Conservation (phyloP, 192 early-diverging fungal species). For the Anaeromyces robustus region DNA sequence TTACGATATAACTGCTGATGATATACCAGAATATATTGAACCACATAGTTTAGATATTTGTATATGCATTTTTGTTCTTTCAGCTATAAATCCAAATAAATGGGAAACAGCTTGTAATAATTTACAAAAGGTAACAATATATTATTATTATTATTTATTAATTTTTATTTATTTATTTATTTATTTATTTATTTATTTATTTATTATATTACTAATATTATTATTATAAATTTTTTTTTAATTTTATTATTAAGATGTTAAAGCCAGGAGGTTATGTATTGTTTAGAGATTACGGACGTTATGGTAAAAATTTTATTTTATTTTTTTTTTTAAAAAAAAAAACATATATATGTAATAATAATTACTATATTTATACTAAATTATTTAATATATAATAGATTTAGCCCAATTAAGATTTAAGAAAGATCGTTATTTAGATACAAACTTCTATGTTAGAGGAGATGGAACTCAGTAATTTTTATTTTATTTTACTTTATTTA, state of each 20-base stretch:
- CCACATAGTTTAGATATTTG: slow-evolving; percentile 75
- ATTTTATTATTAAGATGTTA: slow-evolving; percentile 22
- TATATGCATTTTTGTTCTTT: slow-evolving; percentile 90
- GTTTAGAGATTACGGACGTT: slow-evolving; percentile 93
- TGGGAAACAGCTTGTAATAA: slow-evolving; percentile 70
- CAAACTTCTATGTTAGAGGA: slow-evolving; percentile 94
- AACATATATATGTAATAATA: too few relatives aligned
- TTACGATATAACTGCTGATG: slow-evolving; percentile 69
- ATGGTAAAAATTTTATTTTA: slow-evolving; percentile 11
- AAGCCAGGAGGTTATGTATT: slow-evolving; percentile 82
- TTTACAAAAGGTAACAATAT: slow-evolving; percentile 59
- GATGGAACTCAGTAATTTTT: slow-evolving; percentile 89
- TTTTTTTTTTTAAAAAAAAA: too few relatives aligned
- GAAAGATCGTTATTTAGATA: slow-evolving; percentile 66
- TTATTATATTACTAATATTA: slow-evolving; percentile 3
- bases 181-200: not conserved
- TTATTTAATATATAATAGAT: too few relatives aligned
- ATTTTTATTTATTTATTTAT: too few relatives aligned
- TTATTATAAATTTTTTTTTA: not conserved
- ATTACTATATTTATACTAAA: too few relatives aligned
- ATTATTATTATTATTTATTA: too few relatives aligned
- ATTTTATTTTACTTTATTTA: slow-evolving; percentile 72
- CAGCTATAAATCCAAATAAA: slow-evolving; percentile 72
- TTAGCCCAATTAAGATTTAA: slow-evolving; percentile 95
- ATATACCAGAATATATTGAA: slow-evolving; percentile 55